A percentile compares a stretch with the other conserved stretches of the same genome.
Evolutionary conservation across 768 basidiomycete genomes (phyloP).

Genomic region (Collybia mongolica): DNA sequence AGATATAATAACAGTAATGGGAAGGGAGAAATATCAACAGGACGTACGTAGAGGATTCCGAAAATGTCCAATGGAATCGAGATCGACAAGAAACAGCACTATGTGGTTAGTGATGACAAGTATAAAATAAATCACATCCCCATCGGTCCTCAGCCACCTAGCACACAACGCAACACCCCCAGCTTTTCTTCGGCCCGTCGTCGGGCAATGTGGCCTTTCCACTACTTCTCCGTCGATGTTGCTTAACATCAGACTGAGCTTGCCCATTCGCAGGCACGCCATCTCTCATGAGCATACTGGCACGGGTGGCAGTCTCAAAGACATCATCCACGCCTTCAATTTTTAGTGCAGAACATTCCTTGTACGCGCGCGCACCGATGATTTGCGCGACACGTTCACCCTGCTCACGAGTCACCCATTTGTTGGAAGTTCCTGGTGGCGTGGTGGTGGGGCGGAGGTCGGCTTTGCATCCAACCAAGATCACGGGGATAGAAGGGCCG

Average conservation of each 20-base stretch:
- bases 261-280: slow-evolving; percentile 56
- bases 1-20: slow-evolving; percentile 22
- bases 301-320: slow-evolving; percentile 95
- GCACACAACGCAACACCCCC: slow-evolving; percentile 73
- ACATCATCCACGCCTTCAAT: slow-evolving; percentile 95
- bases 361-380: slow-evolving; percentile 93
- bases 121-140: background rate
- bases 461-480: slow-evolving; percentile 95
- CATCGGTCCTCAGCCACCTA: slow-evolving; percentile 21
- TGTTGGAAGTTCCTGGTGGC: slow-evolving; percentile 44
- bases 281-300: slow-evolving; percentile 94
- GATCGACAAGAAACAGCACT: slow-evolving; percentile 3
- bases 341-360: slow-evolving; percentile 89
- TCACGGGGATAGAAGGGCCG: slow-evolving; percentile 86
- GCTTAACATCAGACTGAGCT: slow-evolving; percentile 31
- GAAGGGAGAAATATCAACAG: slow-evolving; percentile 17
- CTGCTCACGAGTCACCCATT: slow-evolving; percentile 72
- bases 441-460: slow-evolving; percentile 74
- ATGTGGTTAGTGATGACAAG: background rate
- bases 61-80: slow-evolving; percentile 20
- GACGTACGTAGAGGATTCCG: slow-evolving; percentile 21
- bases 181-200: slow-evolving; percentile 50
- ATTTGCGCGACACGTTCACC: slow-evolving; percentile 78
- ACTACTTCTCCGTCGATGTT: slow-evolving; percentile 56
- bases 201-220: slow-evolving; percentile 40